phyloP scores from a whole-genome alignment of 768 basidiomycete species.

The Pholiota molesta region DNA sequence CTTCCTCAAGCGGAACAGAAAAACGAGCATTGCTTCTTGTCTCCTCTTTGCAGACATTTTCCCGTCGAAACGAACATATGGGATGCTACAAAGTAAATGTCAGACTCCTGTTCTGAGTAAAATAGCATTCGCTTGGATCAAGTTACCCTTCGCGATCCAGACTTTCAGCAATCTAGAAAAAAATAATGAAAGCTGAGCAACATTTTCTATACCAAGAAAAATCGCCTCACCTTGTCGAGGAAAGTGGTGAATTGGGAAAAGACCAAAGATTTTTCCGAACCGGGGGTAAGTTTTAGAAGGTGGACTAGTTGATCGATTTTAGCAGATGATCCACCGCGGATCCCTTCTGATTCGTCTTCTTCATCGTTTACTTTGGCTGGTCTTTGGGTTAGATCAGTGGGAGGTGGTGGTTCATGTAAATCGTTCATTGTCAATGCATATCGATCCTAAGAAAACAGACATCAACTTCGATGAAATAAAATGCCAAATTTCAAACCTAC shows the following conservation, averaged over 20 bases:
- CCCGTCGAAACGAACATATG: slow-evolving; percentile 84
- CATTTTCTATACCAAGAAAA: neutral
- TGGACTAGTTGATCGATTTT: slow-evolving; percentile 85
- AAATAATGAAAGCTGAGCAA: slow-evolving; percentile 3
- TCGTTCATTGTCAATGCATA: slow-evolving; percentile 55
- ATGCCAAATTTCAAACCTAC: slow-evolving; percentile 34
- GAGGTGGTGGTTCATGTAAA: slow-evolving; percentile 64
- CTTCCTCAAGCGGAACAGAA: slow-evolving; percentile 60
- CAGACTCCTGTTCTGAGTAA: neutral
- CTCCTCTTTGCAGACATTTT: slow-evolving; percentile 81
- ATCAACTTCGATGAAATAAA: slow-evolving; percentile 6
- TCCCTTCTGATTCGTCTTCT: slow-evolving; percentile 39
- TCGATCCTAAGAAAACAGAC: slow-evolving; percentile 59
- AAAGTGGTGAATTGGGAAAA: slow-evolving; percentile 92
- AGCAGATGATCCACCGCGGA: slow-evolving; percentile 66
- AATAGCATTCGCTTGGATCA: neutral
- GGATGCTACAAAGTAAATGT: slow-evolving; percentile 48
- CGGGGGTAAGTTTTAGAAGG: slow-evolving; percentile 68
- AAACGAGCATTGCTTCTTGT: slow-evolving; percentile 79
- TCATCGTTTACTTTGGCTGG: slow-evolving; percentile 45
- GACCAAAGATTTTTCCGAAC: slow-evolving; percentile 78
- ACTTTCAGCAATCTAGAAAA: slow-evolving; percentile 65
- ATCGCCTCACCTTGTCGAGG: slow-evolving; percentile 64
- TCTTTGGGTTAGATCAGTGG: slow-evolving; percentile 69
- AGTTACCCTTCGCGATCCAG: slow-evolving; percentile 67